Base-by-base conservation (phyloP, 2,329 filamentous ascomycete genomes). In the Blumeriella jaapii region DNA sequence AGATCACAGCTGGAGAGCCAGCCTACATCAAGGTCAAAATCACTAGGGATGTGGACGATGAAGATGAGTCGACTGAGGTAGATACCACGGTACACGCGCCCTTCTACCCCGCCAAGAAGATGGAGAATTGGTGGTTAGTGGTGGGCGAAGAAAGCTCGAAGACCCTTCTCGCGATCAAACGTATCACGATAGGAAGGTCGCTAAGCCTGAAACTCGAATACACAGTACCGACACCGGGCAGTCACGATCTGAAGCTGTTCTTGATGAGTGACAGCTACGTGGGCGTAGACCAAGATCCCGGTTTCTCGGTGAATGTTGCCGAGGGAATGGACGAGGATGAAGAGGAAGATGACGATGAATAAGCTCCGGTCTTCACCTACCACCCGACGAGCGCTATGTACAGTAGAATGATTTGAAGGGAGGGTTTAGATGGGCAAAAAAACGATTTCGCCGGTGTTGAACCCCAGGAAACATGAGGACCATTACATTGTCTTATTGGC, bases 61-160 rank as follows among this genome's bases (percentile, higher is more conserved):
- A 77, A n/a, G 74, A 78, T 34, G 73, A 75, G 34, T 65, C 67
- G 9, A 65, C 72, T 14, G 78, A 83, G 46, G 71, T 82, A 11
- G 85, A 95, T 56, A 73, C 80, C 2, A 79, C 78, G 1, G 93
- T 96, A 2, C 87, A 96, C 56, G 87, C 89, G 33, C 91, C 91
- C 0, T 98, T 96, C 68, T 98, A 91, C 57, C 87, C 91, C 1
- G 67, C 60, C 31, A 80, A 81, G 59, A 98, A 98, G 69, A 80
- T 84, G 65, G 91, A 98, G 68, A 94, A 91, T 56, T 98, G 87
- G 87, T 98, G 91, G 91, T 64, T 98, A 37, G 84, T 98, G 13
- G 84, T 98, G 20, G 89, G 87, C 18, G 87, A 96, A 50, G 86
- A 95, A 62, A 81, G 75, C 57, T 84, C 81, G 25, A 89, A 85